Base-by-base conservation (phyloP, 2,329 filamentous ascomycete genomes). In the Pyricularia sp. region DNA sequence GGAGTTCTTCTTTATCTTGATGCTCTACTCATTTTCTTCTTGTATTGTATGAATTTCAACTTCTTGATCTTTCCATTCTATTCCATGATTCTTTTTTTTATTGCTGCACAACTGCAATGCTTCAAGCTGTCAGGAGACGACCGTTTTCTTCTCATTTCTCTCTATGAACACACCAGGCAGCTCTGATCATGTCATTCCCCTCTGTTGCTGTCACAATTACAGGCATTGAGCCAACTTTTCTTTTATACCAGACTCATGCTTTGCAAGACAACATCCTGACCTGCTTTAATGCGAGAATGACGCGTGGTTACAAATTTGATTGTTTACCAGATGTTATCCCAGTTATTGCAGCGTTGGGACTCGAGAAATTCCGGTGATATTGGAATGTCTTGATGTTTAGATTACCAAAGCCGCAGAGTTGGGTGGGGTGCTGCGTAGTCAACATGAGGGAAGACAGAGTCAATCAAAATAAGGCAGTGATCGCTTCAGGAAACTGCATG, bases 51-150 rank as follows among this genome's bases (percentile, higher is more conserved):
- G 25, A 25, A 42, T 33, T 63, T 61, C 59, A 26, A 58, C 23
- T 30, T 50, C 9, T 67, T 64, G 42, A 65, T 65, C 64, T 65
- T 65, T 50, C 30, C 33, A 36, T 50, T 65, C 30, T 65, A 33
- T 36, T 36, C 64, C 59, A 63, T 28, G 59, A 30, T 26, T 14
- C 20, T 30, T 14, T 28, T 30, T 63, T 63, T n/a, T 7, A 7
- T 55, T 2, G 1, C 20, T 55, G 42, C 20, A 55, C 17, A n/a
- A 55, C 42, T 55, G 17, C 42, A n/a, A 55, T 55, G n/a, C 42
- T 55, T 55, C 42, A n/a, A 55, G 20, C 7, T 55, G 42, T 55
- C 20, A 55, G 9, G 33, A 55, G 42, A 55, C 20, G 20, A 17
- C 2, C 42, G 20, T n/a, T 55, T 55, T 55, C 17, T 55, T 55